These are phyloP conservation scores for Mortierella sp. DNA, from an alignment of 371 early-diverging fungal species.

Conservation along the genomic window DNA sequence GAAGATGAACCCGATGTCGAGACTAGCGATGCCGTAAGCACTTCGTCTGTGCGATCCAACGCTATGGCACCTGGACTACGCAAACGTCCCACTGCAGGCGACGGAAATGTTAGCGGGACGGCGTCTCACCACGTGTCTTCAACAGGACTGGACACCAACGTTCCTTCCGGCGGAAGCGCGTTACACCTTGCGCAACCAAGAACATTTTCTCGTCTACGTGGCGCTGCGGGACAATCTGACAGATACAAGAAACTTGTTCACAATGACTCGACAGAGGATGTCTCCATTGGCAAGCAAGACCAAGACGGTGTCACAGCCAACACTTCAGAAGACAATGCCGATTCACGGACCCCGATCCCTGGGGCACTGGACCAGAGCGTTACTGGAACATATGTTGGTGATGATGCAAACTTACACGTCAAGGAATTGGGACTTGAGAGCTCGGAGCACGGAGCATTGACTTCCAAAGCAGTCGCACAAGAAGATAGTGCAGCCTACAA, in stretches of 20 bases:
- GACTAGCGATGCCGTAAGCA: too few species aligned
- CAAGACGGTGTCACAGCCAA: not conserved
- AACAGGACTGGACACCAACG: slow-evolving; percentile 5
- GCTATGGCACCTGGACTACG: slow-evolving; percentile 3
- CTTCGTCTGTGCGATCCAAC: slow-evolving; percentile 3
- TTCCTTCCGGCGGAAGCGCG: not conserved
- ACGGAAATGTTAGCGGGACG: not conserved
- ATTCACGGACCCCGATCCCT: too few species aligned
- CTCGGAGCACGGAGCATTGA: too few species aligned
- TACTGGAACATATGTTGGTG: too few species aligned
- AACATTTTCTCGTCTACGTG: not conserved
- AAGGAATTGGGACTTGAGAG: too few species aligned
- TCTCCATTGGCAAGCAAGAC: not conserved
- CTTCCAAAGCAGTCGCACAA: too few species aligned
- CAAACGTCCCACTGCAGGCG: not conserved
- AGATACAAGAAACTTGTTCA: slow-evolving; percentile 10
- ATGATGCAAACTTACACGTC: too few species aligned
- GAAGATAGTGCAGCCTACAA: not conserved
- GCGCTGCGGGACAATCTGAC: slow-evolving; percentile 14
- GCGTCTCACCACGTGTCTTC: not conserved
- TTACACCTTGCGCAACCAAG: not conserved
- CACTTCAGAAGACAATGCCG: not conserved
- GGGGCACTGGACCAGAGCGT: too few species aligned
- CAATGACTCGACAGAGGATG: not conserved
- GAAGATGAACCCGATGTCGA: slow-evolving; percentile 2